Base-by-base conservation (phyloP, 345 rosid genomes). In the Melastoma malabathricum region DNA sequence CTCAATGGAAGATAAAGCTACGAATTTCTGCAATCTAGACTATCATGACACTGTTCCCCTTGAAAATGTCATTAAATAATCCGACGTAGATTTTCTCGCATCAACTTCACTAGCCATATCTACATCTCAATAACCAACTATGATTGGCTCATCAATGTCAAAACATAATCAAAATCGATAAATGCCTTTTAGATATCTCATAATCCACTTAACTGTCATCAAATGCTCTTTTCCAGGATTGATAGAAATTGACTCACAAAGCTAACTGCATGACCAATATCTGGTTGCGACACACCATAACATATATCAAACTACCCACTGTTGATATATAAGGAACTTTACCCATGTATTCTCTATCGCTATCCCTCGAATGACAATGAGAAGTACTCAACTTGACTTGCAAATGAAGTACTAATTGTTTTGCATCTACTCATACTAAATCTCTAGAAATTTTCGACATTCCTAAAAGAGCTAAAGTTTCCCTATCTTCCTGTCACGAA, bases 391-490 rank as follows among this genome's bases (percentile, higher is more conserved):
- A 17, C 23, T 55, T 19, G 16, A 15, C 10, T 13, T 3, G 9
- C 50, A 55, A 55, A 39, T 44, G 48, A 38, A 20, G n/a, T n/a
- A 31, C 3, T 9, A 10, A 43, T 7, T 18, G 49, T 16, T 44
- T 54, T 54, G 3, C 9, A 47, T 18, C 44, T 43, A 15, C 8
- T 31, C 38, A 54, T 54, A 17, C 43, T 18, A 16, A 54, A 52
- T 18, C 16, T 31, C 8, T 52, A 0, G 2, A 52, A 18, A n/a
- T 52, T 52, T 34, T 54, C 6, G 13, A 18, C 10, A 17, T 55
- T 55, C 49, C 43, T 55, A 25, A 18, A 48, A 54, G 15, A 54
- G 18, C 48, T 17, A 41, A 43, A 54, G 14, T 19, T 54, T 18
- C 1, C 19, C 12, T 34, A 2, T 55, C 38, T 55, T 43, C 34